phyloP scores from a whole-genome alignment of 108 stramenopile species.

The Fragilaria crotonensis region DNA sequence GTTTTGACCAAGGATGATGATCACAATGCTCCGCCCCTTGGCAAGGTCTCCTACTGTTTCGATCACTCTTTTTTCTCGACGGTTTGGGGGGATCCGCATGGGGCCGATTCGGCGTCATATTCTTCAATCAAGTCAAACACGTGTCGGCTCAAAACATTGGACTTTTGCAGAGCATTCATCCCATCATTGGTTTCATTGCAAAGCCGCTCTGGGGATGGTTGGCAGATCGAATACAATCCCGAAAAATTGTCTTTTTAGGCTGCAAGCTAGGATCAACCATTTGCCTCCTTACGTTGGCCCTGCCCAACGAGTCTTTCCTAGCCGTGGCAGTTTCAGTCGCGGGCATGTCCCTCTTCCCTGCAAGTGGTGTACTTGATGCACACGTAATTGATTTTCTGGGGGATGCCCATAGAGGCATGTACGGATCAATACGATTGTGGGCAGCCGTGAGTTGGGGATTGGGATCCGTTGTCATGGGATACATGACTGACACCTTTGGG shows the following conservation, averaged over 20 bases:
- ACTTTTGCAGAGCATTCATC: constrained; percentile 22
- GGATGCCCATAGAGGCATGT: constrained; percentile 23
- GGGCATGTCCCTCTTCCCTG: constrained; percentile 30
- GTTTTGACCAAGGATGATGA: no score
- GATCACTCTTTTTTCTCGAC: constrained; percentile 37
- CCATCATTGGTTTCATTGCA: constrained; percentile 17
- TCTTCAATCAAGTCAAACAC: constrained; percentile 31
- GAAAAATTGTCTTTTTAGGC: constrained; percentile 32
- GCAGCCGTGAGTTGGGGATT: constrained; percentile 36
- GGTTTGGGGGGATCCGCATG: constrained; percentile 36
- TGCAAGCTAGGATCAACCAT: constrained; percentile 21
- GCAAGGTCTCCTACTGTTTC: constrained; percentile 21
- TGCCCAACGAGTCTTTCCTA: constrained; percentile 11
- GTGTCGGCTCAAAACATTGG: constrained; percentile 30
- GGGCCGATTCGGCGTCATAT: constrained; percentile 42
- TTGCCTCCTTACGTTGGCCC: constrained; percentile 24
- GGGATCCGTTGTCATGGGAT: constrained; percentile 46
- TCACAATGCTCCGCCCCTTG: constrained; percentile 14
- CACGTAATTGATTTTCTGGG: constrained; percentile 38
- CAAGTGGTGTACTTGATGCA: constrained; percentile 33
- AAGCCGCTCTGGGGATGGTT: constrained; percentile 27
- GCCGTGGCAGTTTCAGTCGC: constrained; percentile 15
- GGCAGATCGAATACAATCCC: constrained; percentile 30
- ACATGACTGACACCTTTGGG: constrained; percentile 33
- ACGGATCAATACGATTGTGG: constrained; percentile 39